Evolutionary conservation across 1,284 basidiomycete species (phyloP).

Genomic region (Boletus smithii): DNA sequence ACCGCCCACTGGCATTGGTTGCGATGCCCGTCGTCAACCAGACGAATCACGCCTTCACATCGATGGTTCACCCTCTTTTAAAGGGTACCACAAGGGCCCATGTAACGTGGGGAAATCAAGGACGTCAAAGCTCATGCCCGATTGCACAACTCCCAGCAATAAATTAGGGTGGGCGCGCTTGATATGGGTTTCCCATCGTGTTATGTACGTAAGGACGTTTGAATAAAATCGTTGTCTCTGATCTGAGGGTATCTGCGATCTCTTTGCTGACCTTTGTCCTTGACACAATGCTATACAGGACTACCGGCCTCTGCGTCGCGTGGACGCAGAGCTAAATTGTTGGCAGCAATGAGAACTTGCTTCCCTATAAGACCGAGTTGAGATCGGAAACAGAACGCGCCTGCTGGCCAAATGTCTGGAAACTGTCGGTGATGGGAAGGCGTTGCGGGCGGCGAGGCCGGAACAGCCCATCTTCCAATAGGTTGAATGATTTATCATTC

Average conservation of each 20-base stretch:
- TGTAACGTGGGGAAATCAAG: constrained; percentile 20
- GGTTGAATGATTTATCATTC: constrained; percentile 1
- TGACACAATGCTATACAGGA: neutral
- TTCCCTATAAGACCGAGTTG: constrained; percentile 1
- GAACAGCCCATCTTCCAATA: neutral
- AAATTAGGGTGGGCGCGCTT: constrained; percentile 1
- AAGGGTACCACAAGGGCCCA: constrained; percentile 9
- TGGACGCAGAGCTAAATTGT: neutral
- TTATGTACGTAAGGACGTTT: constrained; percentile 7
- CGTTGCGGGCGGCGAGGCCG: neutral
- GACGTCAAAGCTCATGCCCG: constrained; percentile 2
- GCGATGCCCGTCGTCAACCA: constrained; percentile 6
- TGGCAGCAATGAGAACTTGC: constrained; percentile 1
- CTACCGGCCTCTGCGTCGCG: constrained; percentile 4
- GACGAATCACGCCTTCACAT: neutral
- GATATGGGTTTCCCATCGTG: constrained; percentile 3
- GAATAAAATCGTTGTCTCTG: neutral
- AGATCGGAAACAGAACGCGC: constrained; percentile 1
- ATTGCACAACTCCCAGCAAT: constrained; percentile 3
- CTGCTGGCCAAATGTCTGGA: neutral
- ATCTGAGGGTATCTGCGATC: constrained; percentile 3
- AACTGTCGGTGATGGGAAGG: neutral
- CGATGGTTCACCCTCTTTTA: constrained; percentile 1
- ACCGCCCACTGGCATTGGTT: neutral
- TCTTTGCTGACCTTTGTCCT: too few species aligned